These are phyloP conservation scores for Epichloe coenophiala DNA, from an alignment of 2,329 filamentous ascomycete species.

Conservation along the genomic window DNA sequence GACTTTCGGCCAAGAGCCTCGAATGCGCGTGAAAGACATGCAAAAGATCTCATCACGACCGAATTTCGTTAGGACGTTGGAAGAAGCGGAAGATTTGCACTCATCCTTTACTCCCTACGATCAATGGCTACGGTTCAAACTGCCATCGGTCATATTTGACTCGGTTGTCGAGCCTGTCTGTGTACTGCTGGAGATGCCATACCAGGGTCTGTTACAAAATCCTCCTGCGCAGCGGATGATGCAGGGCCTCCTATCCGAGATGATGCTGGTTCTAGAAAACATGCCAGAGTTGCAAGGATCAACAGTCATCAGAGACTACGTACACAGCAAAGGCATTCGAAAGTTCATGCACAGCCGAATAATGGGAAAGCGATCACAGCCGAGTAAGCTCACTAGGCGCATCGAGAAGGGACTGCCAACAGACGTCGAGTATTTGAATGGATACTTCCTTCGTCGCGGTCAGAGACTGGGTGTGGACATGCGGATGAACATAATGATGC, in stretches of 20 bases:
- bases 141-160: conserved; percentile 66
- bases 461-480: conserved; percentile 59
- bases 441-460: conserved; percentile 68
- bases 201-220: conserved; percentile 58
- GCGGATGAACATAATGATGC: conserved; percentile 58
- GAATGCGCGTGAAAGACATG: conserved; percentile 7
- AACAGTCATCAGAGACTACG: conserved; percentile 39
- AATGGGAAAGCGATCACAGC: conserved; percentile 30
- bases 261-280: conserved; percentile 53
- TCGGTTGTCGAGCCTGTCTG: conserved; percentile 72
- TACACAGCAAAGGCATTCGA: conserved; percentile 48
- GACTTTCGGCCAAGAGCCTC: conserved; percentile 12
- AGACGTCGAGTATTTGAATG: conserved; percentile 77
- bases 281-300: conserved; percentile 61
- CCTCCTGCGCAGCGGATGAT: conserved; percentile 51
- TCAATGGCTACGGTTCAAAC: conserved; percentile 54
- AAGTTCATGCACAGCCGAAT: conserved; percentile 35
- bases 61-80: conserved; percentile 12
- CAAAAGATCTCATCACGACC: conserved; percentile 9
- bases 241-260: conserved; percentile 60
- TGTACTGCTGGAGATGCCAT: conserved; percentile 62
- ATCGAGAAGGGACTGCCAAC: conserved; percentile 48
- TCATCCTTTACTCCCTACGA: conserved; percentile 15
- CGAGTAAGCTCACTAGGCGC: conserved; percentile 54
- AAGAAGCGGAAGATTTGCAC: conserved; percentile 11